Base-by-base conservation (phyloP, 2,329 filamentous ascomycete species). In the Paecilomyces variotii region DNA sequence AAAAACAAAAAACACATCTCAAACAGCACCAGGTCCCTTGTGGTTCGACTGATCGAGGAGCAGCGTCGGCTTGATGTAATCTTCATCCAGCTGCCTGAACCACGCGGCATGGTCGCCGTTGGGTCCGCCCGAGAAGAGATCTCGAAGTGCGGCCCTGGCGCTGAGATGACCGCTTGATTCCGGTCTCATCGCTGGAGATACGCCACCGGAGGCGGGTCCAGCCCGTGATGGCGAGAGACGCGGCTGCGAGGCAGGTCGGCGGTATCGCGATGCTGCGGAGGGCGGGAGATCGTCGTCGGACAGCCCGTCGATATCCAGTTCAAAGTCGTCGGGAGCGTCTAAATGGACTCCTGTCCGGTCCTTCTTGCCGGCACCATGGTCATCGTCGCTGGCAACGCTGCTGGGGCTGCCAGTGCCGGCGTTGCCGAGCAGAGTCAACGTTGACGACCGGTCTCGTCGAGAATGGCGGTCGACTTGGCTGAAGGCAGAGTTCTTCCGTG, bases 11-110 rank as follows among this genome's bases (percentile, higher is more conserved):
- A 51, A 25, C 49, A 49, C 45, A 30, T 55, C 54, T 67, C 64
- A 76, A 60, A 76, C 74, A 34, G 72, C 72, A 10, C 72, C 73
- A 51, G 73, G 74, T 2, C 74, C 74, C 61, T 76, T 76, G 60
- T 76, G 72, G 39, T 74, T 73, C 27, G 74, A 75, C 53, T 87
- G 88, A 75, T 97, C 92, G 24, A 97, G 82, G 63, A 97, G 75
- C 57, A 97, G 76, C 70, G 87, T 90, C 19, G 93, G 93, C 79
- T 97, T 97, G 74, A 97, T 92, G 72, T 91, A 97, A 61, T 92
- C 91, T 74, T 99, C 94, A 72, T 99, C 94, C 60, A 99, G 79
- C 75, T 96, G 92, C 65, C 87, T 87, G 74, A 99, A 96, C 76
- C 95, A 85, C 53, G 89, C 91, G 9, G 90, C 89, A 52, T 95